phyloP scores from a whole-genome alignment of 169 alveolate genomes.

The Plasmodium malariae region DNA sequence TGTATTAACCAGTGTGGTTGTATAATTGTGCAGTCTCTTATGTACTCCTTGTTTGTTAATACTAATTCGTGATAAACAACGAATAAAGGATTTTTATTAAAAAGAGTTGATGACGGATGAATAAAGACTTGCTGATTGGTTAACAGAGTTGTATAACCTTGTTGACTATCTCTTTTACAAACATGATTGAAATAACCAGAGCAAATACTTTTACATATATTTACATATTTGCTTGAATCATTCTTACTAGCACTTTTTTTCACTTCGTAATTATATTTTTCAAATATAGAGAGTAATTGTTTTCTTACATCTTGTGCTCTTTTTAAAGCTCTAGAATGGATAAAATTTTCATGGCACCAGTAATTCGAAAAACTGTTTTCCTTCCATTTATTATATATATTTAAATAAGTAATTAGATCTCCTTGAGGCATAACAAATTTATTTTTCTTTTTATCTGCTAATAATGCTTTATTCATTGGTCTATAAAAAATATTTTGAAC shows the following conservation, averaged over 20 bases:
- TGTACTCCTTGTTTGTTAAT: conserved; percentile 98
- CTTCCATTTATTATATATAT: conserved; percentile 97
- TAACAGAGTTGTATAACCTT: conserved; percentile 96
- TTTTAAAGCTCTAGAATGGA: conserved; percentile 95
- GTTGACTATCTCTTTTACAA: conserved; percentile 97
- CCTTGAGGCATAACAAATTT: conserved; percentile 98
- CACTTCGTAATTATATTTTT: conserved; percentile 94
- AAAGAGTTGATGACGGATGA: conserved; percentile 97
- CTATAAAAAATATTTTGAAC: conserved; percentile 98
- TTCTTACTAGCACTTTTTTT: conserved; percentile 85
- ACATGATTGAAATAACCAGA: conserved; percentile 99
- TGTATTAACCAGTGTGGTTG: conserved; percentile 98
- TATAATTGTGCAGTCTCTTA: conserved; percentile 97
- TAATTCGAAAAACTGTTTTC: conserved; percentile 92
- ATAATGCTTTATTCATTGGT: conserved; percentile 97
- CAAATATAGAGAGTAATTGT: conserved; percentile 96
- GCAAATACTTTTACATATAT: conserved; percentile 96
- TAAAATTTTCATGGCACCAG: conserved; percentile 98
- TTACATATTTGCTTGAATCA: conserved; percentile 87
- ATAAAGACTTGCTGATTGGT: conserved; percentile 98
- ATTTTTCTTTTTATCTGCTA: conserved; percentile 97
- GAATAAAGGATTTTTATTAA: conserved; percentile 96
- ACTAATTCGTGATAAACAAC: conserved; percentile 98
- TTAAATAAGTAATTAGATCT: conserved; percentile 97
- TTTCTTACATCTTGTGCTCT: conserved; percentile 98